Conservation (phyloP, 1,284 basidiomycete species). For the Tranzscheliella williamsii region DNA sequence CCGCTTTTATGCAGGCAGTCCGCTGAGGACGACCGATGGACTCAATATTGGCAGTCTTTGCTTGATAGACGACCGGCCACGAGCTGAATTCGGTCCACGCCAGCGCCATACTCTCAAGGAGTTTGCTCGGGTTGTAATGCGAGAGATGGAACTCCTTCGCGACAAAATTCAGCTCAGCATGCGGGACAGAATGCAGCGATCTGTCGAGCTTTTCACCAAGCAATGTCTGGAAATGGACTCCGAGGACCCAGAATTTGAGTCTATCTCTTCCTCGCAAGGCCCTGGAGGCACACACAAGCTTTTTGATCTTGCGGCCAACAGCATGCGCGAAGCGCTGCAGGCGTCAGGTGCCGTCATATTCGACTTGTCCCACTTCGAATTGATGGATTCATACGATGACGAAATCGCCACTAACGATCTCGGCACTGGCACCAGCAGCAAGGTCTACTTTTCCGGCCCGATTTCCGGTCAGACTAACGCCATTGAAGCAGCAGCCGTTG, state of each 20-base stretch:
- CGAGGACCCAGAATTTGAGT: slow-evolving; percentile 32
- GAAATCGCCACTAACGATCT: slow-evolving; percentile 61
- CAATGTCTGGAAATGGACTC: slow-evolving; percentile 90
- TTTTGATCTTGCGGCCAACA: slow-evolving; percentile 71
- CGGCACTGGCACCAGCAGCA: slow-evolving; percentile 51
- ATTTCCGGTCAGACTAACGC: slow-evolving; percentile 6
- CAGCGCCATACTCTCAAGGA: slow-evolving; percentile 90
- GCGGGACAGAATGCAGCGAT: slow-evolving; percentile 85
- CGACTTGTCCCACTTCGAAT: slow-evolving; percentile 88
- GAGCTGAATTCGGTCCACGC: slow-evolving; percentile 81
- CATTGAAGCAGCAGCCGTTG: too few species aligned
- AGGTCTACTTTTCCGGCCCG: slow-evolving; percentile 52
- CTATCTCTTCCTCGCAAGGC: slow-evolving; percentile 14
- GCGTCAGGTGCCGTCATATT: slow-evolving; percentile 87
- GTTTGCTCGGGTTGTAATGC: slow-evolving; percentile 86
- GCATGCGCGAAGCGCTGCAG: slow-evolving; percentile 85
- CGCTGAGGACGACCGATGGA: slow-evolving; percentile 83
- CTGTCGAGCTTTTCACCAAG: slow-evolving; percentile 92
- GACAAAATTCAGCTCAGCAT: slow-evolving; percentile 92
- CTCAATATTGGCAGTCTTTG: slow-evolving; percentile 86
- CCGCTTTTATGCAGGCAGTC: slow-evolving; percentile 89
- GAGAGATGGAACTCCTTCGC: slow-evolving; percentile 91
- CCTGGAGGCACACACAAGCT: slow-evolving; percentile 27
- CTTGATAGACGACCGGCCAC: slow-evolving; percentile 81
- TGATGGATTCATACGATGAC: slow-evolving; percentile 73